These are phyloP conservation scores for Sporothrix schenckii DNA, from an alignment of 2,329 filamentous ascomycete species.

Conservation along the genomic window DNA sequence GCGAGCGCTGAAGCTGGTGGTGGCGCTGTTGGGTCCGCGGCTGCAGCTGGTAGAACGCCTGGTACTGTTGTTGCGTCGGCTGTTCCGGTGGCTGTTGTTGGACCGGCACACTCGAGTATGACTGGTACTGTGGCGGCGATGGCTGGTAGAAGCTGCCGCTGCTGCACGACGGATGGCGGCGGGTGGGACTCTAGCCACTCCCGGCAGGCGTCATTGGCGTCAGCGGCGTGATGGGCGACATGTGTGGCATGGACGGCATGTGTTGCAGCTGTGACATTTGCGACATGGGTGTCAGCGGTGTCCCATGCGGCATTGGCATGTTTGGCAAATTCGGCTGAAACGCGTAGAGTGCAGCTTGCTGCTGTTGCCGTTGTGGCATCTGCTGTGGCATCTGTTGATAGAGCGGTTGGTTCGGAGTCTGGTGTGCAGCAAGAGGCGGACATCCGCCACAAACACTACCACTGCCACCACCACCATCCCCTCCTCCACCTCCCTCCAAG, in stretches of 20 bases:
- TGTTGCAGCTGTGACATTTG: too few species aligned
- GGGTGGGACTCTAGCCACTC: neutral
- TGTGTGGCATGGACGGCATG: conserved; percentile 27
- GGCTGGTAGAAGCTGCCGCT: conserved; percentile 23
- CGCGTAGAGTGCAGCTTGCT: neutral
- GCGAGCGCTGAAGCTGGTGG: neutral
- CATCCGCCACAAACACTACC: neutral
- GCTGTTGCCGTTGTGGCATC: conserved; percentile 3
- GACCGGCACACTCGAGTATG: neutral
- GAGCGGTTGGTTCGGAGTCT: conserved; percentile 13
- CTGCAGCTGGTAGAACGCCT: neutral
- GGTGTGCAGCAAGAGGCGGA: conserved; percentile 27
- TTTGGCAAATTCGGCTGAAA: neutral
- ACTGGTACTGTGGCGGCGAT: conserved; percentile 3
- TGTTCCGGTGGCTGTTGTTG: neutral
- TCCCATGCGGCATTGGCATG: neutral
- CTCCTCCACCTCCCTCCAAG: neutral
- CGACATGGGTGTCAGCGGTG: neutral
- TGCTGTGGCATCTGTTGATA: neutral
- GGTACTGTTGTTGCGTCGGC: neutral
- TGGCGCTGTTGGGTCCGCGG: neutral
- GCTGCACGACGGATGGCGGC: conserved; percentile 22
- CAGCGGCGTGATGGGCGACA: conserved; percentile 2
- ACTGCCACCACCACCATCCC: neutral
- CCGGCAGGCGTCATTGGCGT: neutral